A percentile compares a stretch with the other conserved stretches of the same genome.
These are phyloP conservation scores for Leccinum uliginosum DNA, from an alignment of 768 basidiomycete genomes.

Conservation along the genomic window DNA sequence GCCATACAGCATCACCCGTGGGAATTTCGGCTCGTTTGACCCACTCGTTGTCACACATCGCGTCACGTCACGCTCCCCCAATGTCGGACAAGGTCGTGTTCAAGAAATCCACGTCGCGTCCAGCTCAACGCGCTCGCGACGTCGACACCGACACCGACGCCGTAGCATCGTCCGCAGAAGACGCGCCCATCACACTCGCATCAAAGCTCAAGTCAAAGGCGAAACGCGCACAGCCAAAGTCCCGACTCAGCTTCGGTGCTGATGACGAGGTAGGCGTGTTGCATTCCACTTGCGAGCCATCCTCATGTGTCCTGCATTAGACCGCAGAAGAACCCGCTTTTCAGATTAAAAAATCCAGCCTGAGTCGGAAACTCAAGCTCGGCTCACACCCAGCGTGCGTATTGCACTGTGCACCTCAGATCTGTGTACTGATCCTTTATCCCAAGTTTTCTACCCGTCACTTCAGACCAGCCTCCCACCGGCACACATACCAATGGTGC, in stretches of 20 bases:
- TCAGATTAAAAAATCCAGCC: conserved; percentile 74
- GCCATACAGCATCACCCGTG: conserved; percentile 27
- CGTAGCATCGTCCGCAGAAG: neutral
- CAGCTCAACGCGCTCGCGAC: conserved; percentile 39
- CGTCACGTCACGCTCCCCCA: conserved; percentile 22
- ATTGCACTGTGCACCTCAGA: neutral
- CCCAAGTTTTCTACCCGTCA: conserved; percentile 37
- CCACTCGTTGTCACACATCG: conserved; percentile 14
- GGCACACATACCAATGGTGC: conserved; percentile 40
- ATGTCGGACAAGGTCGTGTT: conserved; percentile 34
- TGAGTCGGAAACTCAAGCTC: conserved; percentile 63
- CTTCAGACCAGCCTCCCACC: conserved; percentile 55
- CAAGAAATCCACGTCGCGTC: conserved; percentile 40
- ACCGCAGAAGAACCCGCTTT: conserved; percentile 61
- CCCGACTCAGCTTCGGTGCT: conserved; percentile 75
- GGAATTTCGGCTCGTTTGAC: conserved; percentile 13
- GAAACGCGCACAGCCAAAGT: conserved; percentile 62
- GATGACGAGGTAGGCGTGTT: conserved; percentile 53
- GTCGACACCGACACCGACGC: conserved; percentile 32
- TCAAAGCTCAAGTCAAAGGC: conserved; percentile 68
- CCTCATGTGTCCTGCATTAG: conserved; percentile 37
- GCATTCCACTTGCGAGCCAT: conserved; percentile 2
- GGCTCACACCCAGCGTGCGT: conserved; percentile 51
- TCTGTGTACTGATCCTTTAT: conserved; percentile 10
- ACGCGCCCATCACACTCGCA: conserved; percentile 58